Conservation (phyloP, 2,329 filamentous ascomycete species). For the Cladophialophora chaetospira region DNA sequence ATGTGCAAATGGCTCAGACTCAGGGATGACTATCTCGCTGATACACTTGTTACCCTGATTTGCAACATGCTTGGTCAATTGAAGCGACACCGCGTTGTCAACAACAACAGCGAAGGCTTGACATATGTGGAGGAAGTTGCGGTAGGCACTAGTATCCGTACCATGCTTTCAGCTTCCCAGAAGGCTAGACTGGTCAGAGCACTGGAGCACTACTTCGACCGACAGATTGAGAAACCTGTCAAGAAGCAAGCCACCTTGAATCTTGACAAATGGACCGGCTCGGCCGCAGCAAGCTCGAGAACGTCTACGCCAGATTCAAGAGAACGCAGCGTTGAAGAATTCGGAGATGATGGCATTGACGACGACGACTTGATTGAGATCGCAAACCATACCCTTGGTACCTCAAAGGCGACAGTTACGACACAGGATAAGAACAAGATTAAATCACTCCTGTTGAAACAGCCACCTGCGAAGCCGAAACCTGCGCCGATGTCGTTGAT, state of each 20-base stretch:
- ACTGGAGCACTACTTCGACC: slow-evolving; percentile 56
- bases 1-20: slow-evolving; percentile 89
- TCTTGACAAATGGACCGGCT: slow-evolving; percentile 36
- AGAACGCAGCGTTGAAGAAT: slow-evolving; percentile 43
- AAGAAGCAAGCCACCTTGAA: slow-evolving; percentile 46
- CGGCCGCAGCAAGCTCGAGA: slow-evolving; percentile 16
- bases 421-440: slow-evolving; percentile 27
- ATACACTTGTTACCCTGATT: slow-evolving; percentile 77
- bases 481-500: slow-evolving; percentile 32
- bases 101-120: slow-evolving; percentile 69
- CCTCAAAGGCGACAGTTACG: slow-evolving; percentile 14
- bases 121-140: slow-evolving; percentile 59
- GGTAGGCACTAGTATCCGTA: slow-evolving; percentile 58
- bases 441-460: slow-evolving; percentile 19
- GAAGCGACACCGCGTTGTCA: slow-evolving; percentile 42
- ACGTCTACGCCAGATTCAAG: slow-evolving; percentile 26
- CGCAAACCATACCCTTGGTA: slow-evolving; percentile 29
- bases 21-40: slow-evolving; percentile 82
- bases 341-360: slow-evolving; percentile 43
- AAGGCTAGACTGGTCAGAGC: slow-evolving; percentile 75
- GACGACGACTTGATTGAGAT: slow-evolving; percentile 38
- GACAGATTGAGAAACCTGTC: slow-evolving; percentile 46
- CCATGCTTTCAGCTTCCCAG: slow-evolving; percentile 78
- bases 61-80: slow-evolving; percentile 81
- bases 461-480: slow-evolving; percentile 17